Evolutionary conservation across 2,329 filamentous ascomycete species (phyloP), one percentile per base, ranked within the genome.

Genomic region (Aspergillus sclerotialis): DNA sequence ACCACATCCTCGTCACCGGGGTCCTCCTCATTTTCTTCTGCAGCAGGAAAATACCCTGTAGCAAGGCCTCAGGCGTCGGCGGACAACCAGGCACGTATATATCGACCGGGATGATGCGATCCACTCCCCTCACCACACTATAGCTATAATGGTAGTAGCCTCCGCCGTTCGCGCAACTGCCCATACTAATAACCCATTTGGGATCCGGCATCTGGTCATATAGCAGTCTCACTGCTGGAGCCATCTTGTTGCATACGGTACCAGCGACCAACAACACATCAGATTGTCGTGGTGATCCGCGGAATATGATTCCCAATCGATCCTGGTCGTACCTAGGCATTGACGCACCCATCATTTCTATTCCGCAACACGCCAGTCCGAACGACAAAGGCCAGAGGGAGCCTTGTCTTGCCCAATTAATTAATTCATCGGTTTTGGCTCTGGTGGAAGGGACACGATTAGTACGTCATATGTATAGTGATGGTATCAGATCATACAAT

Each of bases 121-220:
- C 84, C 52, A 82, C 84, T 5, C 83, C 83, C 36, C 84, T 73
- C 28, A 81, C 78, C 27, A 88, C 84, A 46, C 72, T 78, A 67
- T 90, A 90, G 62, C 79, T 84, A 68, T 90, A 89, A 65, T 90
- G 84, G 61, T 90, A 89, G 68, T 90, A 90, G 35, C 84, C 84
- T 42, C 84, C 84, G 33, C 84, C 84, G 62, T 89, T 89, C 40
- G 84, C 84, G 61, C 84, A 90, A 53, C 79, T 84, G 9, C 84
- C 84, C 84, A 90, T 90, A 50, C 79, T 84, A 53, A 83, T 75
- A 14, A 90, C 86, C 86, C 86, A 94, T 56, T 83, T 75, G 12
- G 87, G 87, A 19, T 94, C 87, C 18, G 87, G 86, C 87, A 94
- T 94, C 71, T 94, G 88, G 63, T 94, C 88, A 68, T 94, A 94